phyloP scores from a whole-genome alignment of 108 stramenopile species.

The Discostella stelligeroides region DNA sequence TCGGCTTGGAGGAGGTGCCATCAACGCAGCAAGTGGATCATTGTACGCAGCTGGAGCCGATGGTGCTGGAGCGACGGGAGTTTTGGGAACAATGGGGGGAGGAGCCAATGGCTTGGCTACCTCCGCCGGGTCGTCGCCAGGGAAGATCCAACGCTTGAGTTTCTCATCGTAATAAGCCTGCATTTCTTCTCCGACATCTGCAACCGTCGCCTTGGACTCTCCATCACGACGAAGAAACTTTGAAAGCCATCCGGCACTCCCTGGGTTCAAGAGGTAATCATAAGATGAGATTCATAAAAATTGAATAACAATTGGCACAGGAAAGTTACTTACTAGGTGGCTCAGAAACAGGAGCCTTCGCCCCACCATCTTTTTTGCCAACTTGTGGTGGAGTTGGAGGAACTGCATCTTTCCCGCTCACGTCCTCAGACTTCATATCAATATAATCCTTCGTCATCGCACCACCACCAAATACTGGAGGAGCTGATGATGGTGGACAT shows the following conservation, averaged over 20 bases:
- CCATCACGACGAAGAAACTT: constrained; percentile 77
- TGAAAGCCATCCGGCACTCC: constrained; percentile 58
- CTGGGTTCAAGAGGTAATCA: constrained; percentile 14
- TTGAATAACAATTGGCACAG: neutral
- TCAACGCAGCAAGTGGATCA: constrained; percentile 90
- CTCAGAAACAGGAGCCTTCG: constrained; percentile 45
- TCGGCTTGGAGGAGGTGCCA: constrained; percentile 82
- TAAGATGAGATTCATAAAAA: neutral
- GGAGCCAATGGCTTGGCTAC: constrained; percentile 75
- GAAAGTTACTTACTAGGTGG: constrained; percentile 39
- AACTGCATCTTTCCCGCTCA: constrained; percentile 17
- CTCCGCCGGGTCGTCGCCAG: constrained; percentile 79
- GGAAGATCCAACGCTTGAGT: constrained; percentile 72
- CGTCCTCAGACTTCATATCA: constrained; percentile 14
- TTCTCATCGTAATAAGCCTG: constrained; percentile 78
- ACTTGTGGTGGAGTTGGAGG: constrained; percentile 30
- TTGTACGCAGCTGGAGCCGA: constrained; percentile 35
- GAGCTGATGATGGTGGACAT: constrained; percentile 33
- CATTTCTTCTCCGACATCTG: constrained; percentile 70
- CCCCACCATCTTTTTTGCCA: constrained; percentile 14
- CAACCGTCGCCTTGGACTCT: constrained; percentile 63
- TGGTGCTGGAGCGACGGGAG: constrained; percentile 17
- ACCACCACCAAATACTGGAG: constrained; percentile 24
- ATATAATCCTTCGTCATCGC: constrained; percentile 2
- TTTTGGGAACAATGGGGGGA: constrained; percentile 63